phyloP scores from a whole-genome alignment of 164 flowering plant species.

The Cinnamomum chago region DNA sequence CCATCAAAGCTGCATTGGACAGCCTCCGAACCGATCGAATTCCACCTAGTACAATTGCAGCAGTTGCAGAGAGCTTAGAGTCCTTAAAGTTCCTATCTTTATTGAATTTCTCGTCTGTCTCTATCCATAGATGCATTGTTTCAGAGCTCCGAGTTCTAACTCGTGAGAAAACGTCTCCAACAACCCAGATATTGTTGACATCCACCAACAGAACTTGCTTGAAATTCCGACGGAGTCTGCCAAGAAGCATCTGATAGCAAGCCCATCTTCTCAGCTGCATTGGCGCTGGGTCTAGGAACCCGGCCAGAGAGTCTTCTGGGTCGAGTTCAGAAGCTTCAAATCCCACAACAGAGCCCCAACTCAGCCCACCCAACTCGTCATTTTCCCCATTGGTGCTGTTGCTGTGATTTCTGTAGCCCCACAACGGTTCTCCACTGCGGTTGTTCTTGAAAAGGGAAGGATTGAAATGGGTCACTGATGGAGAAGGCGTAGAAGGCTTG shows the following conservation, averaged over 20 bases:
- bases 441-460: constrained; percentile 28
- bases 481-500: constrained; percentile 1
- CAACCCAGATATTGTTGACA: constrained; percentile 34
- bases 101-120: neutral
- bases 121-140: constrained; percentile 30
- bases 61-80: constrained; percentile 26
- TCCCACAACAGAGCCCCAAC: constrained; percentile 78
- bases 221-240: constrained; percentile 63
- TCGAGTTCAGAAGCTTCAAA: constrained; percentile 70
- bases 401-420: constrained; percentile 48
- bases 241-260: constrained; percentile 81
- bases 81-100: neutral
- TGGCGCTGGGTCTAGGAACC: constrained; percentile 64
- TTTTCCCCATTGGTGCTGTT: constrained; percentile 12
- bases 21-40: constrained; percentile 58
- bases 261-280: constrained; percentile 77
- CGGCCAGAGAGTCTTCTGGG: constrained; percentile 77
- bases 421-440: constrained; percentile 34
- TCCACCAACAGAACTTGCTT: constrained; percentile 66
- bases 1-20: constrained; percentile 48
- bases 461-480: constrained; percentile 23
- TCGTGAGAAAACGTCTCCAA: constrained; percentile 58
- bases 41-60: constrained; percentile 63
- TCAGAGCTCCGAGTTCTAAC: constrained; percentile 46
- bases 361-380: constrained; percentile 15